Evolutionary conservation across 139 green algal genomes (phyloP), one percentile per base, ranked within the genome.

Genomic region (Coelastrella sp.): DNA sequence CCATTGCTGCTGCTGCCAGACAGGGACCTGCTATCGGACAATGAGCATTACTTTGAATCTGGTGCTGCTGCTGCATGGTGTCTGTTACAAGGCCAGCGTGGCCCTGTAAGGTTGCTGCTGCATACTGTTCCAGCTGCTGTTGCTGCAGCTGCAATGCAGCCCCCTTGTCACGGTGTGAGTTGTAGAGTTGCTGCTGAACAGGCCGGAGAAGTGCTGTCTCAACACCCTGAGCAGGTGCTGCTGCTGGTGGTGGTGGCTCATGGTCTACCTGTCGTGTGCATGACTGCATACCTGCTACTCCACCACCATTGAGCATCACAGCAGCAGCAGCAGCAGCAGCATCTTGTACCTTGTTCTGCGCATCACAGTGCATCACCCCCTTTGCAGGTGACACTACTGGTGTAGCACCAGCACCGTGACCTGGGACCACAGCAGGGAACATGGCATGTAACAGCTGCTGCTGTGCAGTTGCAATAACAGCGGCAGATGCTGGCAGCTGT

Each of bases 391-490:
- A 40, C 4, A 23, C 5, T 37, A 9, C 53, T 82, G 75, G 48
- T 66, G 73, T 5, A 32, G 9, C 48, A 48, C 32, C 50, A 68
- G 73, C 73, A 68, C 2, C 35, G 32, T 21, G 19, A 6, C 9
- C 50, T 30, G 32, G 34, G 2, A 40, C 34, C 51, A 40, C 43
- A 43, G 68, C 41, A 27, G 71, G 73, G 21, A 81, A 81, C 50
- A 81, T 81, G 2, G 73, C 73, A 19, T 81, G 73, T 41, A 82
- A 51, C 51, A 82, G 51, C 74, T 82, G 74, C 74, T 82, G 74
- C 51, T 82, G 74, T 13, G 74, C 74, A 37, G 74, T 51, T 15
- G 77, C 77, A 73, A 48, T 45, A 6, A 53, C 75, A 30, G 57
- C 59, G 9, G 76, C 76, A 19, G n/a, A 35, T 64, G 73, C 48